Conservation (phyloP, 1,284 basidiomycete genomes). For the Trametes polyzona region DNA sequence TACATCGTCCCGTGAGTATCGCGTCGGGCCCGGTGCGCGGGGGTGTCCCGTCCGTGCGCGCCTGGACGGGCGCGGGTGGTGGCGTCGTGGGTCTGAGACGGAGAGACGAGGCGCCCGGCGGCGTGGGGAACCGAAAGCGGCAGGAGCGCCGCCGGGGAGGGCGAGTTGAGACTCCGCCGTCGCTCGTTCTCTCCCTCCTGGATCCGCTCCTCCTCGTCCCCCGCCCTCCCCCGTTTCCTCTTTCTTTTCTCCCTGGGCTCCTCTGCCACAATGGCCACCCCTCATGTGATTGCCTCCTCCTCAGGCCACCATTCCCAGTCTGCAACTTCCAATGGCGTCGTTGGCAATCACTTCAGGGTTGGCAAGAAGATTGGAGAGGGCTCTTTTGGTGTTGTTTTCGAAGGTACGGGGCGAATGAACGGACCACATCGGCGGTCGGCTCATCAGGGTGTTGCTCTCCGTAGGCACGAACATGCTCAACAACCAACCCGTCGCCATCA, state of each 20-base stretch:
- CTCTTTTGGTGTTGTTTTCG: conserved; percentile 83
- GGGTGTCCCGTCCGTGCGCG: background rate
- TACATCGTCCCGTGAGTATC: conserved; percentile 1
- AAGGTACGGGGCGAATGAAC: conserved; percentile 50
- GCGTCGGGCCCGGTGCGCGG: too few species aligned
- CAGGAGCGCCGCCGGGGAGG: conserved; percentile 17
- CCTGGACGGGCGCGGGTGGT: background rate
- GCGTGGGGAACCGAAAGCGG: conserved; percentile 9
- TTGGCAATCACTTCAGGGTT: conserved; percentile 77
- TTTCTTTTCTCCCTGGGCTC: conserved; percentile 29
- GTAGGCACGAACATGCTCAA: conserved; percentile 88
- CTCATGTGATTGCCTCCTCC: conserved; percentile 77
- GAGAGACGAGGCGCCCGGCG: conserved; percentile 1
- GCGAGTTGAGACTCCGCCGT: conserved; percentile 34
- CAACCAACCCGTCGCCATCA: conserved; percentile 94
- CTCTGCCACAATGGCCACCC: conserved; percentile 61
- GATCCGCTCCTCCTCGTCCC: conserved; percentile 33
- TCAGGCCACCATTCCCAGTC: conserved; percentile 65
- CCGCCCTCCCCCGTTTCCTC: conserved; percentile 33
- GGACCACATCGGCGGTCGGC: background rate
- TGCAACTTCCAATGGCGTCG: conserved; percentile 67
- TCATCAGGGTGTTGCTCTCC: background rate
- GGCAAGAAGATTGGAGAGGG: conserved; percentile 90
- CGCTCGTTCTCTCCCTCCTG: conserved; percentile 26
- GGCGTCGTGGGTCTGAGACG: background rate